phyloP scores from a whole-genome alignment of 2,329 filamentous ascomycete genomes.

The Lasiodiplodia sp. region DNA sequence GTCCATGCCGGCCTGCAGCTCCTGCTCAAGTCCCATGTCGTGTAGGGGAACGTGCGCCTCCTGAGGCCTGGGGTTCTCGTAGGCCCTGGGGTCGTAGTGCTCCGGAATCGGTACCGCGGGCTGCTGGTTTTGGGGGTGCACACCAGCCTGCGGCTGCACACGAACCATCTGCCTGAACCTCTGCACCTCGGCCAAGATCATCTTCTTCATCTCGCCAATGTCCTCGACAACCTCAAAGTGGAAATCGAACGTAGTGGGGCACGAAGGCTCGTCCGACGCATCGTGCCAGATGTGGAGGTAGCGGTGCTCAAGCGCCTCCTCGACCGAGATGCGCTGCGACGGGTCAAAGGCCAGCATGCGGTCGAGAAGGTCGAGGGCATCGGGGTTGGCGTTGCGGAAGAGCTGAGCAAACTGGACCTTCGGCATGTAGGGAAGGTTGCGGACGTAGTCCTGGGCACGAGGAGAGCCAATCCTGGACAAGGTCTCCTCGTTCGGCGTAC shows the following conservation, averaged over 20 bases:
- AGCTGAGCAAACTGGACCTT: conserved; percentile 89
- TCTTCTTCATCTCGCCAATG: conserved; percentile 90
- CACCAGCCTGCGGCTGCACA: conserved; percentile 44
- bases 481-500: conserved; percentile 95
- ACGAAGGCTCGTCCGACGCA: conserved; percentile 91
- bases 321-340: conserved; percentile 89
- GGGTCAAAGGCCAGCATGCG: conserved; percentile 98
- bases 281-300: conserved; percentile 99
- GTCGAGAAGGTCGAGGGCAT: conserved; percentile 93
- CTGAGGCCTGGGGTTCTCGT: conserved; percentile 70
- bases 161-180: conserved; percentile 74
- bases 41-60: conserved; percentile 47
- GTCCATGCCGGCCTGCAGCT: conserved; percentile 31
- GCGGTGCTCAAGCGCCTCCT: conserved; percentile 93
- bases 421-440: conserved; percentile 92
- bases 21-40: conserved; percentile 31
- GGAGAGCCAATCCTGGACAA: conserved; percentile 92
- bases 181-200: conserved; percentile 95
- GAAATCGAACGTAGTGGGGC: conserved; percentile 95
- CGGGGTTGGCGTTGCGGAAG: conserved; percentile 94
- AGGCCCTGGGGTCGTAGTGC: conserved; percentile 63
- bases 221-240: conserved; percentile 98
- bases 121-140: conserved; percentile 49
- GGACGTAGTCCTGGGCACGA: conserved; percentile 96
- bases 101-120: conserved; percentile 68